Base-by-base conservation (phyloP, 2,329 filamentous ascomycete species). In the Delphinella strobiligena region DNA sequence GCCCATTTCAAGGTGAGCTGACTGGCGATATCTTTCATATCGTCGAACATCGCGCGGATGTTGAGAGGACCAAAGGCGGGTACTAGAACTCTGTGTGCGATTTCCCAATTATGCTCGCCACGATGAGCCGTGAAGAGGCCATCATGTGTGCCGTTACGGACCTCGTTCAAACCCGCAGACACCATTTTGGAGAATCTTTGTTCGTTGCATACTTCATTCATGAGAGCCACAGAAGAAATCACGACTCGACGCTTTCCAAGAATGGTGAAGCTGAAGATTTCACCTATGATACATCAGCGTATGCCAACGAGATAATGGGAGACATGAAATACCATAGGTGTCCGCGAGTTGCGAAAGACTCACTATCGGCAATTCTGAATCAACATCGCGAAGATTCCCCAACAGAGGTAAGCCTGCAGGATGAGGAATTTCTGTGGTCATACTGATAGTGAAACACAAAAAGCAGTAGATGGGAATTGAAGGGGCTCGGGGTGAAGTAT, bases 331-430 rank as follows among this genome's bases (percentile, higher is more conserved):
- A 14, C 48, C 49, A 41, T 51, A 49, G 16, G 45, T 37, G 15
- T 49, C 42, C n/a, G 45, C 44, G 11, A 52, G 31, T 31, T 82
- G 72, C 17, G 75, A 72, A 36, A 85, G 61, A 9, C 69, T 63
- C 4, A 58, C 53, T 2, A 74, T 54, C 0, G 78, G 73, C 16
- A 71, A 64, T n/a, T 71, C 68, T 0, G 67, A 58, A 42, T 80
- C 72, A 45, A 87, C 69, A 46, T 82, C 76, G 39, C 63, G 61
- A 19, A 80, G 53, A 49, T 85, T 81, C 19, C 81, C 80, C 17
- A 85, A 46, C 18, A 85, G 55, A 1, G 78, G 80, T 41, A 80
- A 61, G 2, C 74, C 76, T 39, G 67, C 67, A 18, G 80, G 80
- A 34, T 74, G 69, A 2, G 80, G 79, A 38, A 85, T 80, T 2